Conservation (phyloP, 2,329 filamentous ascomycete genomes). For the Fusarium sp. region DNA sequence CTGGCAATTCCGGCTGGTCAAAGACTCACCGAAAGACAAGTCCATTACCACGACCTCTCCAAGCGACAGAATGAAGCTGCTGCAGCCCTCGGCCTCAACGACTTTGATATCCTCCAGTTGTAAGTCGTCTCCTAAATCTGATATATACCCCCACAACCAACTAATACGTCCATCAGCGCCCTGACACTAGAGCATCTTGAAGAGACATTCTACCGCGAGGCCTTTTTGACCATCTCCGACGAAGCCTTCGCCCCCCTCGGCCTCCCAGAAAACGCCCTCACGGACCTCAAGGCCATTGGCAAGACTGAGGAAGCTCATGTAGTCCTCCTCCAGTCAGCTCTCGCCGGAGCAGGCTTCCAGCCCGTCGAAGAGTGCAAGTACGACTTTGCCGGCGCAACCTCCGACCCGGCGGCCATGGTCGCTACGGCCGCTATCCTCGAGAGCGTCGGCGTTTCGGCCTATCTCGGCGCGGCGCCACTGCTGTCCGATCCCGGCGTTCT, state of each 20-base stretch:
- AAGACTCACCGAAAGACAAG: conserved; percentile 57
- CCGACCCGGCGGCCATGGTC: conserved; percentile 73
- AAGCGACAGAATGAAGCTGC: conserved; percentile 64
- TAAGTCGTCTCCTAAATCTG: conserved; percentile 49
- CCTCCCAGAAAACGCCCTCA: conserved; percentile 45
- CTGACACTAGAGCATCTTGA: conserved; percentile 81
- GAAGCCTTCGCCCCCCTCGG: conserved; percentile 69
- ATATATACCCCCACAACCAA: not conserved
- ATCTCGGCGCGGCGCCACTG: conserved; percentile 76
- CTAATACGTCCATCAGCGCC: conserved; percentile 54
- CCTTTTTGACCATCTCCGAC: conserved; percentile 73
- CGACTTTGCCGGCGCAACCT: conserved; percentile 78
- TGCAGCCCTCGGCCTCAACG: conserved; percentile 58
- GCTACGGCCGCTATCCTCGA: conserved; percentile 76
- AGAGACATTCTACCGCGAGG: conserved; percentile 76
- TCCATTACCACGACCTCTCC: conserved; percentile 59
- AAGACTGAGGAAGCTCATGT: conserved; percentile 66
- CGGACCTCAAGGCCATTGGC: conserved; percentile 70
- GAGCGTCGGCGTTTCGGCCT: conserved; percentile 78
- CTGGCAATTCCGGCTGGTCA: conserved; percentile 60
- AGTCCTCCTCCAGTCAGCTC: conserved; percentile 54
- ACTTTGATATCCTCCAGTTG: conserved; percentile 70
- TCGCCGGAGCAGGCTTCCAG: conserved; percentile 67
- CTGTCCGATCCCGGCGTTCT: conserved; percentile 70
- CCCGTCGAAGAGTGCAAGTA: conserved; percentile 78